These are phyloP conservation scores for Austroboletus niveus DNA, from an alignment of 1,284 basidiomycete species.

Conservation along the genomic window DNA sequence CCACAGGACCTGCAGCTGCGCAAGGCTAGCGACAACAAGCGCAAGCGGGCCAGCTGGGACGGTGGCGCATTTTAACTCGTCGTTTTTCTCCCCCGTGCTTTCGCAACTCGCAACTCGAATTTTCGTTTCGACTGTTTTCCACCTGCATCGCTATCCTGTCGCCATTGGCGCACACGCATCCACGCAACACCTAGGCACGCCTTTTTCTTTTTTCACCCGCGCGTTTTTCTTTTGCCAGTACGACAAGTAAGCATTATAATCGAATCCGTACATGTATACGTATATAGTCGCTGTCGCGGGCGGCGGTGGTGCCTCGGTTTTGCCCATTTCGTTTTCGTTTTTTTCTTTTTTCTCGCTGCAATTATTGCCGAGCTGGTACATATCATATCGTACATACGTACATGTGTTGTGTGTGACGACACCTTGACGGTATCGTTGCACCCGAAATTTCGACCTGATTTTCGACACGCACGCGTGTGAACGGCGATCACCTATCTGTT, in stretches of 20 bases:
- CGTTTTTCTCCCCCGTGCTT: conserved; percentile 1
- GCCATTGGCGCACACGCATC: neutral
- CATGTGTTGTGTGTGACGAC: neutral
- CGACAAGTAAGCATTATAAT: conserved; percentile 31
- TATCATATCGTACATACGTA: neutral
- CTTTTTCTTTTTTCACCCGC: conserved; percentile 4
- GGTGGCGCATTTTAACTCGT: conserved; percentile 39
- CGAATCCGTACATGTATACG: conserved; percentile 15
- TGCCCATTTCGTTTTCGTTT: neutral
- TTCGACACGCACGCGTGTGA: too few relatives aligned
- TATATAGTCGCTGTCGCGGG: conserved; percentile 32
- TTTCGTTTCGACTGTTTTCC: conserved; percentile 10
- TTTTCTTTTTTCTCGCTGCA: conserved; percentile 13
- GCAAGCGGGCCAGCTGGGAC: conserved; percentile 77
- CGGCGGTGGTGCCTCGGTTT: conserved; percentile 1
- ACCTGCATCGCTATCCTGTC: conserved; percentile 23
- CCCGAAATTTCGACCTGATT: too few relatives aligned
- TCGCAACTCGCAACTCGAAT: conserved; percentile 1
- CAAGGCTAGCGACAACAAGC: conserved; percentile 55
- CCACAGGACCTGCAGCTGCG: conserved; percentile 64
- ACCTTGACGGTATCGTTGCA: neutral
- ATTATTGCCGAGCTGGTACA: conserved; percentile 13
- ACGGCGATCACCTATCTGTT: neutral
- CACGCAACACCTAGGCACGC: conserved; percentile 8
- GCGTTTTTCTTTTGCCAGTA: conserved; percentile 10